Conservation (phyloP, 225 moss, liverwort and hornwort species). For the Bryum argenteum region DNA sequence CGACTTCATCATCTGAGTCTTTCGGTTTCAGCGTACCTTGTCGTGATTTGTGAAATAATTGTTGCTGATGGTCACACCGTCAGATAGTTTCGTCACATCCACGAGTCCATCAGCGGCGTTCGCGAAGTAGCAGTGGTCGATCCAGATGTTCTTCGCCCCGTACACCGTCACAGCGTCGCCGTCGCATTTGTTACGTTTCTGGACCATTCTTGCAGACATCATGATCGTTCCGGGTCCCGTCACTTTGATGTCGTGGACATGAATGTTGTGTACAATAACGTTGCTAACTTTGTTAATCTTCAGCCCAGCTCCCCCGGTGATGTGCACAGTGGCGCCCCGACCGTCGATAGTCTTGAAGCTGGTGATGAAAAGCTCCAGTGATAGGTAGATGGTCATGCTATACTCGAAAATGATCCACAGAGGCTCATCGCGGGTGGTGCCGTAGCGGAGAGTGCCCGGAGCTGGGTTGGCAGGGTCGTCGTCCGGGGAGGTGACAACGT, state of each 20-base stretch:
- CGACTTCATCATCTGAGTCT: not conserved
- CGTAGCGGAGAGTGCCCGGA: conserved; percentile 54
- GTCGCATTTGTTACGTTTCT: conserved; percentile 43
- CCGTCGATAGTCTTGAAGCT: conserved; percentile 74
- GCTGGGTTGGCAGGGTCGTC: conserved; percentile 36
- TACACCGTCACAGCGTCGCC: conserved; percentile 50
- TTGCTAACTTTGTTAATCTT: conserved; percentile 34
- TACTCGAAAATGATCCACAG: conserved; percentile 53
- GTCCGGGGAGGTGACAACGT: conserved; percentile 49
- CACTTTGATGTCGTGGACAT: conserved; percentile 45
- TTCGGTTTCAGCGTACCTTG: conserved; percentile 22
- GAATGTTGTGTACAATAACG: conserved; percentile 48
- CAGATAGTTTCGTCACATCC: conserved; percentile 49
- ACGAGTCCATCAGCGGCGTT: conserved; percentile 48
- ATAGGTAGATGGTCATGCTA: conserved; percentile 54
- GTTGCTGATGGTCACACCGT: conserved; percentile 57
- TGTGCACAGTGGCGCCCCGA: conserved; percentile 50
- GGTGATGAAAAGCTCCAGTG: conserved; percentile 57
- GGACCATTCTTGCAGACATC: conserved; percentile 43
- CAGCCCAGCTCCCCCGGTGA: conserved; percentile 46
- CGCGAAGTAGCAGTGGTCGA: conserved; percentile 55
- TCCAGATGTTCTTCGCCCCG: conserved; percentile 39
- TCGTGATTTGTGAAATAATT: conserved; percentile 61
- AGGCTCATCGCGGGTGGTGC: conserved; percentile 36
- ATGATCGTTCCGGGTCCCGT: conserved; percentile 45